Base-by-base conservation (phyloP, 2,329 filamentous ascomycete genomes). In the Fusarium sp. region DNA sequence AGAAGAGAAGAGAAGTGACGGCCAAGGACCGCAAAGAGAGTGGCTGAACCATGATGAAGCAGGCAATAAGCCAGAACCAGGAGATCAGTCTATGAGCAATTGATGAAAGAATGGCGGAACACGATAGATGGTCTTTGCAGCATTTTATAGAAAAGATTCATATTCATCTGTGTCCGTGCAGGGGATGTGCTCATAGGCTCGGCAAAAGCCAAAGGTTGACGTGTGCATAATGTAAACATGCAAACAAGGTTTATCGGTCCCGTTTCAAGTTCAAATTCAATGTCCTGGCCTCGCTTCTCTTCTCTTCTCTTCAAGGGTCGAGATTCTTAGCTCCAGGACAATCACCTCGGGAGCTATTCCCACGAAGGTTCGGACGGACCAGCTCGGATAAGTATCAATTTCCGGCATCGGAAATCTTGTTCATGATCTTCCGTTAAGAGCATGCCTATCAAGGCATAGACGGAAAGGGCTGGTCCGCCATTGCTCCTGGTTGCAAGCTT, bases 1-100 rank as follows among this genome's bases (percentile, higher is more conserved):
- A 25, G 19, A 42, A 43, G 1, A 59, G 19, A 13, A 61, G 32
- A 39, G 50, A 49, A n/a, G 42, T 32, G 22, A 61, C 24, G 25
- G 29, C 57, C 10, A 55, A 7, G 22, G 10, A n/a, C 22, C 36
- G 11, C 36, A 39, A 1, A n/a, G 22, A n/a, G n/a, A 34, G 31
- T 12, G 31, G n/a, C 13, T 34, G 11, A 34, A n/a, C 13, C 31
- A 34, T 34, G 11, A 6, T 34, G 31, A n/a, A 34, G 13, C 5
- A 34, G 4, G 31, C n/a, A 34, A 34, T 7, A 6, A n/a, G n/a
- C n/a, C 12, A 3, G n/a, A 34, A n/a, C 11, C 7, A 34, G 13
- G n/a, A 34, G n/a, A 34, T 34, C 31, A 6, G 31, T 34, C 31
- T 13, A 34, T n/a, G 12, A 6, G 12, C n/a, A 34, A 34, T 2